Evolutionary conservation across 495 filamentous ascomycete genomes (phyloP).

Genomic region (Halenospora varia): DNA sequence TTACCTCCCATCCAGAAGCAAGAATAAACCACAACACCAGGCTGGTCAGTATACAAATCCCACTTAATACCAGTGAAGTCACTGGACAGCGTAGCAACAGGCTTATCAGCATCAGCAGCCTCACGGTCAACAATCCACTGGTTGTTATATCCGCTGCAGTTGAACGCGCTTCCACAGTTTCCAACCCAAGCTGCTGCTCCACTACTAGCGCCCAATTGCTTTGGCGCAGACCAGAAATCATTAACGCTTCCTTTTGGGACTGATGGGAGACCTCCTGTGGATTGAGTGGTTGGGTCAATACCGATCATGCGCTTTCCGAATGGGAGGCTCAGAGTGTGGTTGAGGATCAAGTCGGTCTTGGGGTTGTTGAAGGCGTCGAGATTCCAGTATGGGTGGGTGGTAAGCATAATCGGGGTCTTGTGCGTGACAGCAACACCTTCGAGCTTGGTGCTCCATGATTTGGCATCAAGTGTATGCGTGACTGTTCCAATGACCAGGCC

Average conservation of each 20-base stretch:
- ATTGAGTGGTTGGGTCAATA: conserved; percentile 69
- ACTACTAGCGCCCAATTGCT: conserved; percentile 67
- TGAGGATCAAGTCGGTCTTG: conserved; percentile 51
- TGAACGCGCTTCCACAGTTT: conserved; percentile 50
- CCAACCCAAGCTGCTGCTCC: conserved; percentile 44
- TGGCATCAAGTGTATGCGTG: conserved; percentile 56
- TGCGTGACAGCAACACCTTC: conserved; percentile 45
- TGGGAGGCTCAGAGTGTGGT: conserved; percentile 68
- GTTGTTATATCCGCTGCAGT: conserved; percentile 16
- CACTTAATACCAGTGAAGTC: conserved; percentile 65
- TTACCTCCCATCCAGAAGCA: conserved; percentile 36
- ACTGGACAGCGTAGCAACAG: conserved; percentile 60
- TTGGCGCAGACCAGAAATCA: conserved; percentile 65
- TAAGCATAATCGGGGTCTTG: conserved; percentile 63
- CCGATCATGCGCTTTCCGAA: conserved; percentile 62
- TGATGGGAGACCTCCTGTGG: conserved; percentile 66
- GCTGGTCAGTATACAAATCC: conserved; percentile 69
- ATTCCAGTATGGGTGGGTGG: conserved; percentile 64
- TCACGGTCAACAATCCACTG: conserved; percentile 50
- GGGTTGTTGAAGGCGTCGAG: conserved; percentile 66
- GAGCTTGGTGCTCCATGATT: conserved; percentile 49
- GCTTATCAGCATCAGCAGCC: conserved; percentile 61
- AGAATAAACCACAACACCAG: conserved; percentile 73
- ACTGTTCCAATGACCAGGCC: conserved; percentile 69
- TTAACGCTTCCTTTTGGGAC: conserved; percentile 56